A percentile compares a stretch with the other conserved stretches of the same genome.
Conservation (phyloP, 2,329 filamentous ascomycete genomes). For the Phialophora expanda region DNA sequence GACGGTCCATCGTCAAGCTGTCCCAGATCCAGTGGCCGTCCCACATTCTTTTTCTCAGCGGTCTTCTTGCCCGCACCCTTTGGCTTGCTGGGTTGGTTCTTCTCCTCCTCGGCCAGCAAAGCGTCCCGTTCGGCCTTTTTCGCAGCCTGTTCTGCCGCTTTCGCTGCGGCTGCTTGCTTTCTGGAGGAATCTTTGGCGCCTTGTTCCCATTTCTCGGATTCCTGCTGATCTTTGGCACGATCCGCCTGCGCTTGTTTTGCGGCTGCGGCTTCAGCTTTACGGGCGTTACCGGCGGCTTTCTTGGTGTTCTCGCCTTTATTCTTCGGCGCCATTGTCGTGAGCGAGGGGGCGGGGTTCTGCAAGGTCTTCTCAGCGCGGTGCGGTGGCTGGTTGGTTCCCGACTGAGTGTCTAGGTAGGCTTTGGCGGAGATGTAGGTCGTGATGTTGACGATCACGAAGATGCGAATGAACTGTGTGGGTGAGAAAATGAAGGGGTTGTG, state of each 20-base stretch:
- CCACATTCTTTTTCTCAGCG: constrained; percentile 58
- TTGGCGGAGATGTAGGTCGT: constrained; percentile 33
- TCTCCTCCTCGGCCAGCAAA: constrained; percentile 81
- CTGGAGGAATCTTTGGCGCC: constrained; percentile 84
- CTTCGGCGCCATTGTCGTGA: constrained; percentile 71
- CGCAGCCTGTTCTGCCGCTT: constrained; percentile 78
- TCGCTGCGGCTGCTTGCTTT: constrained; percentile 86
- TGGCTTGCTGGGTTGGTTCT: constrained; percentile 62
- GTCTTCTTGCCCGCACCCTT: constrained; percentile 63
- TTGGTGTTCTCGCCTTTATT: constrained; percentile 76
- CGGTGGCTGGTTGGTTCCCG: constrained; percentile 6
- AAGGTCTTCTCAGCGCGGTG: neutral
- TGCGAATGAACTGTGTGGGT: constrained; percentile 42
- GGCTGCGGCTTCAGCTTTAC: constrained; percentile 85
- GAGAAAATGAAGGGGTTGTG: constrained; percentile 34
- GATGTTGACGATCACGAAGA: constrained; percentile 43
- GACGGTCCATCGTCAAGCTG: constrained; percentile 69
- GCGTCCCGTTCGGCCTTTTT: constrained; percentile 95
- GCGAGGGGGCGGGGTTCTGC: neutral
- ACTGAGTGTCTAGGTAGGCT: constrained; percentile 23
- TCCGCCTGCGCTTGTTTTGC: constrained; percentile 76
- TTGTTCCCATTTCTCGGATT: constrained; percentile 73
- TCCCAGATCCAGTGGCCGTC: constrained; percentile 71
- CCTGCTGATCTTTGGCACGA: constrained; percentile 66
- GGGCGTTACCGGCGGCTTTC: constrained; percentile 84